Percentiles rank a stretch among this genome's conserved stretches.
phyloP scores from a whole-genome alignment of 768 basidiomycete species.

The Phanerochaete sordida region DNA sequence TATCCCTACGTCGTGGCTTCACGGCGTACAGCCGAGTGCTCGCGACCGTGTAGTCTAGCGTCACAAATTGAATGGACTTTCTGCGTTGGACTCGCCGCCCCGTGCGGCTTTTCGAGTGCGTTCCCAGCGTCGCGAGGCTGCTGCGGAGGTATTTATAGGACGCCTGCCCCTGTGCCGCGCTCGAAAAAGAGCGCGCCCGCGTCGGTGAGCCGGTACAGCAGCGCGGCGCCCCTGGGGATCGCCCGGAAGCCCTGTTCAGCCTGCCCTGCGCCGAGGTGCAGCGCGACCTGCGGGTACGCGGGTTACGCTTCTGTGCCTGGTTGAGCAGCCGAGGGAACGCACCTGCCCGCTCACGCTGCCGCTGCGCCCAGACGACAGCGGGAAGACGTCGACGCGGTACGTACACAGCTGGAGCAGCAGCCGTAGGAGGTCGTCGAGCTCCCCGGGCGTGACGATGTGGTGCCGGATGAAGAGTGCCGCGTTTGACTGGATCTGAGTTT shows the following conservation, averaged over 20 bases:
- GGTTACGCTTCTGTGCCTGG: not conserved
- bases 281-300: constrained; percentile 43
- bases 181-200: constrained; percentile 64
- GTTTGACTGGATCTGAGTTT: constrained; percentile 34
- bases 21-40: not conserved
- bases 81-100: not conserved
- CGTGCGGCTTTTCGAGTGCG: not conserved
- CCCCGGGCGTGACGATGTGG: constrained; percentile 49
- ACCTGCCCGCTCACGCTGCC: constrained; percentile 80
- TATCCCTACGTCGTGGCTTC: not conserved
- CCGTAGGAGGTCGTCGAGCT: constrained; percentile 59
- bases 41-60: constrained; percentile 1
- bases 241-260: constrained; percentile 30
- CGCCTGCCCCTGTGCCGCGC: constrained; percentile 63
- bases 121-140: not conserved
- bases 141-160: constrained; percentile 38
- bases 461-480: constrained; percentile 62
- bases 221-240: constrained; percentile 49
- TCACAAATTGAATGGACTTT: not conserved
- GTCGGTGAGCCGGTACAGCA: constrained; percentile 74
- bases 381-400: constrained; percentile 69
- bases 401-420: constrained; percentile 58
- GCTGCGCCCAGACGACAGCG: constrained; percentile 71
- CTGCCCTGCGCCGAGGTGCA: constrained; percentile 54
- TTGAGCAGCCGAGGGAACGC: constrained; percentile 7